Base-by-base conservation (phyloP, 352 stramenopile species). In the Globisporangium ultimum region DNA sequence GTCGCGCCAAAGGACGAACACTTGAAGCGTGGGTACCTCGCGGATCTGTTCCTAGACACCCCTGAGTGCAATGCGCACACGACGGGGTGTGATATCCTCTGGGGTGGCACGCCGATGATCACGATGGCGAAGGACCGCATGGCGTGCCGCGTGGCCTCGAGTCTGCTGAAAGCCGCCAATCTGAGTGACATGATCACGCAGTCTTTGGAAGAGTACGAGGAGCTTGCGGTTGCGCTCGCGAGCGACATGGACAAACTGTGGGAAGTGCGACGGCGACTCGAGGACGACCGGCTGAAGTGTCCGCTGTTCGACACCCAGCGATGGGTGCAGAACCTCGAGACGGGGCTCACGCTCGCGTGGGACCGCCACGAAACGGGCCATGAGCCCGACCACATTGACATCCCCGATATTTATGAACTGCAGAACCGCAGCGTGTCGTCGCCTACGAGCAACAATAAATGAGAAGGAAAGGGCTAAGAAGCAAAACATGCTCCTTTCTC, bases 11-110 rank as follows among this genome's bases (percentile, higher is more conserved):
- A 96, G 68, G 77, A 97, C 32, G 90, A 98, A 58, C 93, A 98
- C 60, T 63, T 98, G 36, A 91, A 84, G 58, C 78, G 94, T 10
- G 83, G 89, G 2, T 90, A 87, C 57, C 60, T 91, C 42, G 93
- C 89, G 17, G 93, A 98, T 80, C 64, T 98, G 21, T 97, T 97
- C 54, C 61, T 98, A 7, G 94, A 98, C 62, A 98, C 94, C 2
- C 77, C 85, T 5, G 75, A 87, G 55, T 98, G 82, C 66, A 97
- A 98, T 61, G 92, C 89, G 2, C 88, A 97, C 66, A 97, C 93
- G 10, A 97, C 91, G 0, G 90, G 79, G 3, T 96, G 88, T 51
- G 93, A 98, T 52, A 95, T 97, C 41, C 67, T 98, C 22, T 98
- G 91, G 93, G 85, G 80, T 5, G 80, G 78, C 2, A 97, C 89